These are phyloP conservation scores for Hanseniaspora sp. DNA, from an alignment of 1,139 yeast genomes.

Conservation along the genomic window DNA sequence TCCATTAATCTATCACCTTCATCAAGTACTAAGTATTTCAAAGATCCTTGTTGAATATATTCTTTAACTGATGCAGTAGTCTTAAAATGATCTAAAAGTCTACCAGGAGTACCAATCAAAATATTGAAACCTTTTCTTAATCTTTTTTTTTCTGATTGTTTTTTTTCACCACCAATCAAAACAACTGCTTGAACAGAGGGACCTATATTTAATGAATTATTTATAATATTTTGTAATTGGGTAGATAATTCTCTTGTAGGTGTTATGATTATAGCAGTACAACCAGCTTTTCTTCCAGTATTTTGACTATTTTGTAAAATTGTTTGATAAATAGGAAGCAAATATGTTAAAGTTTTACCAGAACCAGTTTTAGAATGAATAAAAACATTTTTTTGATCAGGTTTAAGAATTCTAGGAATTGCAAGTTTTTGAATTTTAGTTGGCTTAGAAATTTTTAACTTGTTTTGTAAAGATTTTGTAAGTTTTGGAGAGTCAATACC, in stretches of 20 bases:
- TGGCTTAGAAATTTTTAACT: slow-evolving; percentile 55
- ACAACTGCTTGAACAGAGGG: slow-evolving; percentile 41
- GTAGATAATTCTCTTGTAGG: slow-evolving; percentile 92
- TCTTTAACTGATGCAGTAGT: slow-evolving; percentile 66
- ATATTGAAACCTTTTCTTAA: slow-evolving; percentile 81
- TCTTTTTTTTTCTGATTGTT: slow-evolving; percentile 83
- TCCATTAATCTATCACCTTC: slow-evolving; percentile 96
- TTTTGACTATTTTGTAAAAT: slow-evolving; percentile 40
- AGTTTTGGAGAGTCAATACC: slow-evolving; percentile 49
- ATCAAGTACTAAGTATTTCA: slow-evolving; percentile 77
- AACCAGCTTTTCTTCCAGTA: slow-evolving; percentile 58
- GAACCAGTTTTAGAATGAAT: slow-evolving; percentile 95
- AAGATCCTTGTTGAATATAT: slow-evolving; percentile 49
- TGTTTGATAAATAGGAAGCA: slow-evolving; percentile 58
- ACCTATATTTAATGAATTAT: slow-evolving; percentile 23
- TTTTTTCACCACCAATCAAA: slow-evolving; percentile 93
- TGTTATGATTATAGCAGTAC: slow-evolving; percentile 75
- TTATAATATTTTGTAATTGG: slow-evolving; percentile 82
- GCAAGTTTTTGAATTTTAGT: slow-evolving; percentile 78
- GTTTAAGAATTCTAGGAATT: slow-evolving; percentile 51
- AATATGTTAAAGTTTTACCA: slow-evolving; percentile 81
- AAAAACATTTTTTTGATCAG: slow-evolving; percentile 53
- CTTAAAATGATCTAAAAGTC: slow-evolving; percentile 84
- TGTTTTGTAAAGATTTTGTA: slow-evolving; percentile 44
- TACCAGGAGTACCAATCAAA: slow-evolving; percentile 84